Percentiles rank a stretch among this genome's conserved stretches.
Conservation (phyloP, 192 early-diverging fungal genomes). For the Podila epigama region DNA sequence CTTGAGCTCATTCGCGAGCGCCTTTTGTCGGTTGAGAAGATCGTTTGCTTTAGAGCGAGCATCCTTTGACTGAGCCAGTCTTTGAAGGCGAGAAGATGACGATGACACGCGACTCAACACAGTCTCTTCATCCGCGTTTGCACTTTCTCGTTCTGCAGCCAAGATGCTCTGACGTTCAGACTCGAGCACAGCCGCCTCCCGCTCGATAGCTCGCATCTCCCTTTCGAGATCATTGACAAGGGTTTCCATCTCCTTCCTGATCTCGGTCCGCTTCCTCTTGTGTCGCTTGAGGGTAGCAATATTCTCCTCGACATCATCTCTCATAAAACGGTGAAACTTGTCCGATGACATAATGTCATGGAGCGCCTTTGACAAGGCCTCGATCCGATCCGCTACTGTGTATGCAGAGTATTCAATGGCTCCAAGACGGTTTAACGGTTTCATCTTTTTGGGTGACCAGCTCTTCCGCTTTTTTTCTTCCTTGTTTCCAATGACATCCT, state of each 20-base stretch:
- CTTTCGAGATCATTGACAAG: conserved; percentile 28
- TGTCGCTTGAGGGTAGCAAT: conserved; percentile 31
- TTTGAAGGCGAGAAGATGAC: conserved; percentile 10
- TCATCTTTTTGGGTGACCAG: not conserved
- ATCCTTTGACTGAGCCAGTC: conserved; percentile 34
- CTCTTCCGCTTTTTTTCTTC: conserved; percentile 30
- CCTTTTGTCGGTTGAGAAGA: conserved; percentile 24
- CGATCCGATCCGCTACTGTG: conserved; percentile 25
- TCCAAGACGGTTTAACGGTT: conserved; percentile 10
- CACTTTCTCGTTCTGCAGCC: conserved; percentile 21
- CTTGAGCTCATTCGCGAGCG: conserved; percentile 26
- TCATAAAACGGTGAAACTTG: conserved; percentile 40
- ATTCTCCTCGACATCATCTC: conserved; percentile 40
- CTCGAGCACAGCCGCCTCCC: conserved; percentile 27
- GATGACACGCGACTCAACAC: conserved; percentile 4
- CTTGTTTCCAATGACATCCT: conserved; percentile 15
- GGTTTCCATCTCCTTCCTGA: conserved; percentile 30
- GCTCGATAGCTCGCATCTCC: conserved; percentile 40
- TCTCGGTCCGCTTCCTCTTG: conserved; percentile 30
- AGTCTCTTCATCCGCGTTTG: conserved; percentile 5
- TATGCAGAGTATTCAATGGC: conserved; percentile 29
- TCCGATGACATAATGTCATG: conserved; percentile 36
- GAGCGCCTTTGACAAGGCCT: conserved; percentile 34
- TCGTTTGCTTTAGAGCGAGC: conserved; percentile 25
- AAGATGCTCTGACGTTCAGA: conserved; percentile 23